Base-by-base conservation (phyloP, 345 rosid genomes). In the Draba incana region DNA sequence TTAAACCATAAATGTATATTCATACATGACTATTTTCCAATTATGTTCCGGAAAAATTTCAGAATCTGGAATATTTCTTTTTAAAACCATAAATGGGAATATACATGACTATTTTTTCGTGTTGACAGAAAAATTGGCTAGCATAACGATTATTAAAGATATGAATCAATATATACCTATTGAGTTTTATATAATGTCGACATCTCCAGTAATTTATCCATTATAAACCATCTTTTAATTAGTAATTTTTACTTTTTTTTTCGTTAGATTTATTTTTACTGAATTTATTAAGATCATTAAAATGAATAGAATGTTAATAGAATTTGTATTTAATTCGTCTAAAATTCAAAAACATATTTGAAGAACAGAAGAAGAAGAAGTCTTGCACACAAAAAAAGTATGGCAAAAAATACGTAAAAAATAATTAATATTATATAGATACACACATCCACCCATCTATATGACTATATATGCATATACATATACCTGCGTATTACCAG, bases 101-200 rank as follows among this genome's bases (percentile, higher is more conserved):
- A n/a, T n/a, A n/a, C n/a, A n/a, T n/a, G n/a, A n/a, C n/a, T n/a
- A n/a, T n/a, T 14, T 3, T 28, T 28, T 63, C 24, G 57, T 47
- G 6, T 20, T 20, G 8, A 33, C 44, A 37, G 23, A 64, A 35
- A 9, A 2, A 56, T 6, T 5, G 37, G n/a, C 24, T n/a, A 65
- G 49, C 16, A 49, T 52, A 14, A 65, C 30, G 37, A 8, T 33
- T 33, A 31, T 31, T 28, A 33, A 41, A 66, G 15, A 56, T 49
- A 49, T 35, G 35, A 63, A 63, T 23, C 43, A 47, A 37, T 28
- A 13, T 16, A n/a, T 53, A 47, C 16, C 38, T 50, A 48, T 37
- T 23, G 56, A 48, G 57, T 63, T 33, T 48, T 20, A 20, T 20
- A 20, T 20, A 20, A 20, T 20, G 44, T 48, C 35, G 28, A 48